A percentile compares a stretch with the other conserved stretches of the same genome.
Conservation (phyloP, 441 rosid species). For the Erodium chrysanthum region DNA sequence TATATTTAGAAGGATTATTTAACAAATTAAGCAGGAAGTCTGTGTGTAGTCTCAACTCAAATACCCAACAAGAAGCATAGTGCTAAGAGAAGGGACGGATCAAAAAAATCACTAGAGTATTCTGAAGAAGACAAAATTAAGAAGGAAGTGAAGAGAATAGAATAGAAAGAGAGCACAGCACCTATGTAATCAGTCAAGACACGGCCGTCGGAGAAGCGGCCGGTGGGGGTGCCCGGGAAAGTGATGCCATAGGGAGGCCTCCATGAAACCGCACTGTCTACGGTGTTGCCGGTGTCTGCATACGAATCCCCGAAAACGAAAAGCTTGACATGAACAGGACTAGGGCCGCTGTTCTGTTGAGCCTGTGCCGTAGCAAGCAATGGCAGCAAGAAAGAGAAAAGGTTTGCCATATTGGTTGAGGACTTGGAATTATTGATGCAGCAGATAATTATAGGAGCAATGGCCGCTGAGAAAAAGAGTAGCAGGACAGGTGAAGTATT, state of each 20-base stretch:
- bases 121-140: neutral
- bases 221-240: constrained; percentile 56
- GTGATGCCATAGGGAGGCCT: constrained; percentile 52
- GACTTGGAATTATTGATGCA: neutral
- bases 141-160: neutral
- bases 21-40: too few relatives aligned
- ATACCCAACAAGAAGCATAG: too few relatives aligned
- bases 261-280: constrained; percentile 36
- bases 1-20: too few relatives aligned
- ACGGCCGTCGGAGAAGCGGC: constrained; percentile 75
- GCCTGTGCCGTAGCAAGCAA: neutral
- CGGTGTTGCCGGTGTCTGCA: constrained; percentile 60
- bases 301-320: constrained; percentile 80
- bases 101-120: too few relatives aligned
- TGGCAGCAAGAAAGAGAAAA: neutral
- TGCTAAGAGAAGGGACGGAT: too few relatives aligned
- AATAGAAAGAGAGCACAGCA: constrained; percentile 23
- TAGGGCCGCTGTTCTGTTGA: neutral
- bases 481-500: neutral
- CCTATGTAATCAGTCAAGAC: constrained; percentile 62
- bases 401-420: neutral
- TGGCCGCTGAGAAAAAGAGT: neutral
- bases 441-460: too few relatives aligned
- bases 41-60: too few relatives aligned
- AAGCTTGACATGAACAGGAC: constrained; percentile 15